Conservation (phyloP, 106 monocot species). For the Dendrobium chrysotoxum region DNA sequence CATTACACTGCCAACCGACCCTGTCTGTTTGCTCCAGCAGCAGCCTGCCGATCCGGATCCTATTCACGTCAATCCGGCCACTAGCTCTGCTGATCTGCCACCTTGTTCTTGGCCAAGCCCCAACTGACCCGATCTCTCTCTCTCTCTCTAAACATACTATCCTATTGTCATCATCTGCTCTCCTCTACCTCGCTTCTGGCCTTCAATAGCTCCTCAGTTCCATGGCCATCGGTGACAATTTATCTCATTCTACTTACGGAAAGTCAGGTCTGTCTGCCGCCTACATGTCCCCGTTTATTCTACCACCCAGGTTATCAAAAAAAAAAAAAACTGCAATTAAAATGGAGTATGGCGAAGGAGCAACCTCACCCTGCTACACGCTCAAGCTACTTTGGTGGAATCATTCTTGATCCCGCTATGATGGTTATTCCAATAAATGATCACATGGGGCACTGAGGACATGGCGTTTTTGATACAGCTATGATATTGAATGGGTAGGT, state of each 20-base stretch:
- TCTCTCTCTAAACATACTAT: background rate
- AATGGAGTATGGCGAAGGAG: background rate
- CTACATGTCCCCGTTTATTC: background rate
- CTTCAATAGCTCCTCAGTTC: background rate
- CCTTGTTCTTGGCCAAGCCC: too few relatives aligned
- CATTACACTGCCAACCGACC: too few relatives aligned
- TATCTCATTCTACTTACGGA: background rate
- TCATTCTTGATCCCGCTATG: slow-evolving; percentile 62
- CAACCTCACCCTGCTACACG: background rate
- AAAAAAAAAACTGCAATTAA: slow-evolving; percentile 24
- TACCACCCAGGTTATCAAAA: background rate
- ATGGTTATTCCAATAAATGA: slow-evolving; percentile 72
- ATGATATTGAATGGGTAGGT: slow-evolving; percentile 63
- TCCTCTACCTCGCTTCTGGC: background rate
- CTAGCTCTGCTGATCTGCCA: too few relatives aligned
- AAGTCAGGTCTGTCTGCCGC: background rate
- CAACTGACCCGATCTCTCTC: too few relatives aligned
- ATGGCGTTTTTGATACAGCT: slow-evolving; percentile 79
- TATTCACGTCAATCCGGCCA: too few relatives aligned
- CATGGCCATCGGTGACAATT: background rate
- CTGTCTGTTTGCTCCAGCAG: too few relatives aligned
- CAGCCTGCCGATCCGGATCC: too few relatives aligned
- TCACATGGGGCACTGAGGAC: slow-evolving; percentile 71
- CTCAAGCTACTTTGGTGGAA: slow-evolving; percentile 35
- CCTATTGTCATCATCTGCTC: background rate